Percentiles rank a stretch among this genome's conserved stretches.
phyloP scores from a whole-genome alignment of 371 early-diverging fungal species.

The Rhizopus microsporus region DNA sequence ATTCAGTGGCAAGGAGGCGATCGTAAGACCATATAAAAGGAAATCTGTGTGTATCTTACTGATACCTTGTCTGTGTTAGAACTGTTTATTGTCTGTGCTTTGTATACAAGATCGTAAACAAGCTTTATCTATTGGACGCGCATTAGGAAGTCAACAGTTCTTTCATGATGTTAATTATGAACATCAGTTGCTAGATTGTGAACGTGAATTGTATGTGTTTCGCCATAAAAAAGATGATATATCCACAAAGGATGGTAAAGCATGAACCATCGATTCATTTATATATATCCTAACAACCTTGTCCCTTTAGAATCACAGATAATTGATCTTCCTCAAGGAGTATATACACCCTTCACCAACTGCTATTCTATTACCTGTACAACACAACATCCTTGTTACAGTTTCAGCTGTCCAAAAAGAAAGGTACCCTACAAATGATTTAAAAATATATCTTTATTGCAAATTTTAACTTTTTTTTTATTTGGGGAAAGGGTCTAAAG shows the following conservation, averaged over 20 bases:
- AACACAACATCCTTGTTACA: conserved; percentile 74
- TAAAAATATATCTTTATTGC: not conserved
- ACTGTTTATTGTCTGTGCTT: conserved; percentile 2
- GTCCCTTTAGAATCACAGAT: not conserved
- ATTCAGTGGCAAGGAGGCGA: conserved; percentile 81
- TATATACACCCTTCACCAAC: conserved; percentile 28
- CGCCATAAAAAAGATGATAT: conserved; percentile 1
- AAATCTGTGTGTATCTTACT: no score
- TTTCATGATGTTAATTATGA: conserved; percentile 75
- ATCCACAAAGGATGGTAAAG: conserved; percentile 33
- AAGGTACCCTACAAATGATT: conserved; percentile 4
- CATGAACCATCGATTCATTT: conserved; percentile 9
- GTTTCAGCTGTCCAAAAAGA: conserved; percentile 68
- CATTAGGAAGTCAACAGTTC: conserved; percentile 67
- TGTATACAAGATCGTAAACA: conserved; percentile 55
- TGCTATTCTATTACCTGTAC: conserved; percentile 79
- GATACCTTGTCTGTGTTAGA: not conserved
- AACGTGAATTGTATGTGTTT: conserved; percentile 66
- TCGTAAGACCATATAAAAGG: conserved; percentile 45
- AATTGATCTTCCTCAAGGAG: conserved; percentile 15
- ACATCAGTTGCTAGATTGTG: conserved; percentile 63
- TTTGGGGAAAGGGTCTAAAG: conserved; percentile 11
- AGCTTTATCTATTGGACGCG: conserved; percentile 69
- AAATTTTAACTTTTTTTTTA: no score
- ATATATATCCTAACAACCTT: conserved; percentile 13